phyloP scores from a whole-genome alignment of 352 stramenopile genomes.

The Phytophthora lateralis region DNA sequence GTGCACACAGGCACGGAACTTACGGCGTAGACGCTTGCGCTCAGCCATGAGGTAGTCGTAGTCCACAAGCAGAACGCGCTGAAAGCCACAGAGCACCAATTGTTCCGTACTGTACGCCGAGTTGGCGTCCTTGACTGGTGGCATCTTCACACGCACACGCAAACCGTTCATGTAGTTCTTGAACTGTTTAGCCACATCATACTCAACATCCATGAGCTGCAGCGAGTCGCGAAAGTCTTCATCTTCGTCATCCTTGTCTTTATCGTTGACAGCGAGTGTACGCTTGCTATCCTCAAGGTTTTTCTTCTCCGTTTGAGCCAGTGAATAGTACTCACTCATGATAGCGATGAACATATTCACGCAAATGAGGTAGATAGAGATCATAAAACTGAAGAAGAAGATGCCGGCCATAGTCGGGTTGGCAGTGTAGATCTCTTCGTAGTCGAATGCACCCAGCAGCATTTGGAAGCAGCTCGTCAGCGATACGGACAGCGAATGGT shows the following conservation, averaged over 20 bases:
- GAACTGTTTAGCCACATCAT: conserved; percentile 78
- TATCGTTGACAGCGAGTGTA: conserved; percentile 32
- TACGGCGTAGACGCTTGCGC: conserved; percentile 58
- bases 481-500: conserved; percentile 72
- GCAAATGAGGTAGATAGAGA: conserved; percentile 81
- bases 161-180: conserved; percentile 63
- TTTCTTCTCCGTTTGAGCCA: conserved; percentile 75
- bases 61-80: conserved; percentile 75
- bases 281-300: conserved; percentile 57
- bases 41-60: conserved; percentile 79
- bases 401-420: conserved; percentile 77
- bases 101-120: conserved; percentile 53
- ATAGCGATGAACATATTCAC: conserved; percentile 89
- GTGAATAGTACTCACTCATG: conserved; percentile 85
- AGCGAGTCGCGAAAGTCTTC: conserved; percentile 63
- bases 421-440: conserved; percentile 65
- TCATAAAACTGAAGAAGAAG: conserved; percentile 88
- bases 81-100: conserved; percentile 59
- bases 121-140: conserved; percentile 40
- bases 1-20: conserved; percentile 68
- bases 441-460: conserved; percentile 81
- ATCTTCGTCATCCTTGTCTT: conserved; percentile 24
- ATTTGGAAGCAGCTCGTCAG: conserved; percentile 86
- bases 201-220: conserved; percentile 71
- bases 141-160: conserved; percentile 63